Base-by-base conservation (phyloP, 1,284 basidiomycete genomes). In the Ustilago nuda region DNA sequence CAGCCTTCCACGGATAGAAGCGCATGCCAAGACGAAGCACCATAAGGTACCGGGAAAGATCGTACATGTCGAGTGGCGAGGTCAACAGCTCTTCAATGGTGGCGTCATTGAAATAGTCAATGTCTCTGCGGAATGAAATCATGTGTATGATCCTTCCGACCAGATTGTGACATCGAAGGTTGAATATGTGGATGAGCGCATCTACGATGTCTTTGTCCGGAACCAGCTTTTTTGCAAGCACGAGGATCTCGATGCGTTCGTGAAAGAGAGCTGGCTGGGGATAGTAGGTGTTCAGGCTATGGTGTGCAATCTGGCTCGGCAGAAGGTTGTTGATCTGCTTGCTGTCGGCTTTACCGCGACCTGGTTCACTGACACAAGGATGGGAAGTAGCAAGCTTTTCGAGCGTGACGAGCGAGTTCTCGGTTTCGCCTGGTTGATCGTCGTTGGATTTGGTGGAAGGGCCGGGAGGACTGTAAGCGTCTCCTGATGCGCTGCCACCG, bases 91-190 rank as follows among this genome's bases (percentile, higher is more conserved):
- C 75, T 27, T 78, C 79, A 27, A 77, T 59, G 17, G 61, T 59
- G 35, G 65, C 45, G 7, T 37, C 8, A 5, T n/a, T 35, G 74
- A 80, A 73, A 19, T 71, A 70, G 45, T 83, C 69, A 17, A 75
- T 55, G 23, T 77, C 76, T 3, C 39, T 52, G 8, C 60, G 41
- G 35, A 71, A 66, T 3, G 62, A 58, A 30, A 76, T 78, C 56
- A 78, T 73, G 52, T 75, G 69, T 9, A 83, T 36, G 69, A 83
- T 78, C 39, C 74, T 66, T 30, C 81, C 81, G 4, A 64, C 75
- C 15, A 75, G 53, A 30, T 57, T 62, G 55, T 79, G 79, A 46
- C 66, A 72, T 7, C 79, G 62, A 1, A 69, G 2, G 37, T 67
- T 62, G 62, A 78, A 78, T 9, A 55, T 53, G 46, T 60, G 11